These are phyloP conservation scores for Globisporangium lucens DNA, from an alignment of 352 stramenopile genomes.

Conservation along the genomic window DNA sequence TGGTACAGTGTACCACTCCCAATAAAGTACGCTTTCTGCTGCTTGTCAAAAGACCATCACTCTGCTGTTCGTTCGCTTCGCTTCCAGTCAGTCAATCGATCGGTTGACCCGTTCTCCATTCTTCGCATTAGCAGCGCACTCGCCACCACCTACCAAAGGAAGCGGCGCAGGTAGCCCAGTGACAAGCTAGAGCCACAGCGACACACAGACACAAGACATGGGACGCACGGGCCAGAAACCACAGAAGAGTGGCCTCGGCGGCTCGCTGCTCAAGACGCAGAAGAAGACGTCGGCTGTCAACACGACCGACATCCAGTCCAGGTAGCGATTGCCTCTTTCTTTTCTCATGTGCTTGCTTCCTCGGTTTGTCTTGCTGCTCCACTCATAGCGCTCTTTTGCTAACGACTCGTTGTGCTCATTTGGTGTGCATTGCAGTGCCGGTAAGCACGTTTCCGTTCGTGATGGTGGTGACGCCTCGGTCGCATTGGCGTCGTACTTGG, in stretches of 20 bases:
- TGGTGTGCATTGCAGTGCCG: constrained; percentile 36
- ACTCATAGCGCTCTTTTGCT: not conserved
- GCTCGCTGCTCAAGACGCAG: constrained; percentile 71
- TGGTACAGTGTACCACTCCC: not conserved
- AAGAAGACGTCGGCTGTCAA: constrained; percentile 68
- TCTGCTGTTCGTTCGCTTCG: constrained; percentile 6
- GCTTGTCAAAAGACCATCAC: constrained; percentile 6
- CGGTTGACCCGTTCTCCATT: constrained; percentile 10
- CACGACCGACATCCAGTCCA: constrained; percentile 75
- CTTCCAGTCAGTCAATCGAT: constrained; percentile 10
- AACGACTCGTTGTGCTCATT: not conserved
- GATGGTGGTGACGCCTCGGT: constrained; percentile 81
- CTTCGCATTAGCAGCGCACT: not conserved
- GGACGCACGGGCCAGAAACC: constrained; percentile 72
- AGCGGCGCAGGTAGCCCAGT: not conserved
- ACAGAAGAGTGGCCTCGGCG: constrained; percentile 69
- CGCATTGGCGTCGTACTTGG: constrained; percentile 79
- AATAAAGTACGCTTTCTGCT: constrained; percentile 6
- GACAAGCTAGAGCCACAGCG: not conserved
- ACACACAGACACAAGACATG: constrained; percentile 30
- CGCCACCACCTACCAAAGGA: not conserved
- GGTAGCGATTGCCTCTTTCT: constrained; percentile 23
- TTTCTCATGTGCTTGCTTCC: constrained; percentile 2
- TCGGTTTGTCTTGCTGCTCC: not conserved
- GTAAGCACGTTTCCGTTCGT: constrained; percentile 78